Percentiles rank a stretch among this genome's conserved stretches.
These are phyloP conservation scores for Vachellia collinsii DNA, from an alignment of 306 rosid species.

Conservation along the genomic window DNA sequence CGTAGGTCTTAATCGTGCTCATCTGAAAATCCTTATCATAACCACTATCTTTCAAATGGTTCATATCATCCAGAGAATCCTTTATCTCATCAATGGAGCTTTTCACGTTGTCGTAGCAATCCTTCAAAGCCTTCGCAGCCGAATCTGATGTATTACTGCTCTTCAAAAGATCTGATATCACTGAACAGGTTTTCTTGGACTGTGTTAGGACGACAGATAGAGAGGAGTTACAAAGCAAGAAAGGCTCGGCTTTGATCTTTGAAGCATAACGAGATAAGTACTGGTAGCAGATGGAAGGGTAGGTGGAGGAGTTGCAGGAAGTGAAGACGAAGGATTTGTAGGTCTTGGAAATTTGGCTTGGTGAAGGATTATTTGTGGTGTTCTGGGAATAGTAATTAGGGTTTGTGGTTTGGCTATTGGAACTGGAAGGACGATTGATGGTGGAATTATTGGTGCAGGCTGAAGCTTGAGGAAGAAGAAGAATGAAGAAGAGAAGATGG, in stretches of 20 bases:
- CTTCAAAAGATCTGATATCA: conserved; percentile 28
- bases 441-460: conserved; percentile 18
- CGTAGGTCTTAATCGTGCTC: conserved; percentile 48
- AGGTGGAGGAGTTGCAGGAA: conserved; percentile 54
- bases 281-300: conserved; percentile 51
- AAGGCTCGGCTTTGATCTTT: conserved; percentile 44
- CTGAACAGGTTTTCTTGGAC: conserved; percentile 31
- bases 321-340: conserved; percentile 33
- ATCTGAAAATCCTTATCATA: conserved; percentile 38
- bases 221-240: conserved; percentile 47
- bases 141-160: background rate
- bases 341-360: background rate
- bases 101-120: conserved; percentile 47
- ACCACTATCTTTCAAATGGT: conserved; percentile 5
- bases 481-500: background rate
- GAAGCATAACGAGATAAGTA: conserved; percentile 49
- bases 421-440: background rate
- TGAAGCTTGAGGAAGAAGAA: conserved; percentile 16
- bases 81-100: conserved; percentile 37
- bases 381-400: background rate
- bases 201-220: conserved; percentile 44
- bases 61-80: conserved; percentile 41
- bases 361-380: background rate
- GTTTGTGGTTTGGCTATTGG: background rate
- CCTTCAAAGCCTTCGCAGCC: conserved; percentile 40